Conservation (phyloP, 1,284 basidiomycete species). For the Peniophora sp. region DNA sequence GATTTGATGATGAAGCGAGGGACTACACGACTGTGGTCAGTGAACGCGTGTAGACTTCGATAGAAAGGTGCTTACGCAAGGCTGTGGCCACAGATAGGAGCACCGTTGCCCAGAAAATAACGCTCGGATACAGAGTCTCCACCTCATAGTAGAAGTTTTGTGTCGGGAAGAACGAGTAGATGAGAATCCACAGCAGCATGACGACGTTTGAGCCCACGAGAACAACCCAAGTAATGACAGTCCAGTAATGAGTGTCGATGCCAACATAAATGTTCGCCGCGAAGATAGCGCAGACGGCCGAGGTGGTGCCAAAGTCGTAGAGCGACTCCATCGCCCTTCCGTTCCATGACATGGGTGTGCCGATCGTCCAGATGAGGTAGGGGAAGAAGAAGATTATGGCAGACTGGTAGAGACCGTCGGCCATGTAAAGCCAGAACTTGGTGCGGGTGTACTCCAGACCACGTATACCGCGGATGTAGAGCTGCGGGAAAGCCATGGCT, state of each 20-base stretch:
- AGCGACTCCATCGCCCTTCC: constrained; percentile 74
- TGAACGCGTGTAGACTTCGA: not conserved
- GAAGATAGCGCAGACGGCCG: constrained; percentile 81
- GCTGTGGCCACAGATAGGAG: constrained; percentile 62
- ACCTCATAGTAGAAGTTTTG: constrained; percentile 71
- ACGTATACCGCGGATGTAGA: constrained; percentile 89
- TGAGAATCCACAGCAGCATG: constrained; percentile 78
- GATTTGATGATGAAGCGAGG: constrained; percentile 72
- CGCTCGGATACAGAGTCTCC: constrained; percentile 63
- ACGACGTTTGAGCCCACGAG: constrained; percentile 74
- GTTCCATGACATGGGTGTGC: constrained; percentile 57
- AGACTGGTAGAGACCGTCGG: constrained; percentile 92
- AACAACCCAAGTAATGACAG: constrained; percentile 76
- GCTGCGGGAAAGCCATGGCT: constrained; percentile 85
- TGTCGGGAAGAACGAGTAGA: constrained; percentile 73
- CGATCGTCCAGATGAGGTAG: constrained; percentile 68
- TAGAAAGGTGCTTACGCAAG: constrained; percentile 44
- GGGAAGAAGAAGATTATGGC: constrained; percentile 88
- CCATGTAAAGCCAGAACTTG: constrained; percentile 95
- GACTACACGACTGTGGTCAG: constrained; percentile 28
- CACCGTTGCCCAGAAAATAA: constrained; percentile 80
- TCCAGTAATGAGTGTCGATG: constrained; percentile 88
- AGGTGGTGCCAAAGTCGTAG: constrained; percentile 89
- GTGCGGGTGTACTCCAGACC: constrained; percentile 88
- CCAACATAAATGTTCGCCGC: constrained; percentile 86